A percentile compares a stretch with the other conserved stretches of the same genome.
These are phyloP conservation scores for Saitozyma sp. DNA, from an alignment of 768 basidiomycete species.

Conservation along the genomic window DNA sequence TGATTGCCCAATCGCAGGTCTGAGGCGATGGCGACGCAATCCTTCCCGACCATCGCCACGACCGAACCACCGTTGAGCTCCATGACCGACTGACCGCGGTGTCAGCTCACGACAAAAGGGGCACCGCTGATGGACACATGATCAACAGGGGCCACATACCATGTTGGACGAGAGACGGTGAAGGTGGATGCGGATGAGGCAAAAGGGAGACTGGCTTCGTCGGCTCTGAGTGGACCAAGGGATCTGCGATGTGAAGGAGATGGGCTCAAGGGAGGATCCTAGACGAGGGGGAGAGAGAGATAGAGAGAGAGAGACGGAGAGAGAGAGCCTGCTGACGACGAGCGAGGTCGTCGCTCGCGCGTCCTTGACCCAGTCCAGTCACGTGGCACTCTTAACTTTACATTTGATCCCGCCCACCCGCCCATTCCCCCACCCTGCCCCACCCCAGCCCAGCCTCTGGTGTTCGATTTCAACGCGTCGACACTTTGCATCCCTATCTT, in stretches of 20 bases:
- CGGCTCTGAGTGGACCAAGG: too few species aligned
- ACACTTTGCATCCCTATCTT: too few species aligned
- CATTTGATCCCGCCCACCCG: too few species aligned
- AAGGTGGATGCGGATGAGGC: not conserved
- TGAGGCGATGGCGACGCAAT: conserved; percentile 96
- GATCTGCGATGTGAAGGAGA: too few species aligned
- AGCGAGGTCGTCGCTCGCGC: too few species aligned
- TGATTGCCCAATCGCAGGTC: conserved; percentile 89
- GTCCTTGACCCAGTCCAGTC: too few species aligned
- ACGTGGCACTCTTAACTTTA: too few species aligned
- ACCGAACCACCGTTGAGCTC: conserved; percentile 96
- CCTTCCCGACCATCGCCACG: conserved; percentile 98
- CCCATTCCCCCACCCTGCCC: too few species aligned
- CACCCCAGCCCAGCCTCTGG: too few species aligned
- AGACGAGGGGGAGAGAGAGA: not conserved
- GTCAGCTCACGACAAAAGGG: not conserved
- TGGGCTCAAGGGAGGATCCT: not conserved
- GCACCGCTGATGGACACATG: not conserved
- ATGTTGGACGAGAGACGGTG: conserved; percentile 19
- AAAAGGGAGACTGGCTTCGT: not conserved
- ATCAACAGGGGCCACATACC: conserved; percentile 21
- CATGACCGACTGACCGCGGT: conserved; percentile 72
- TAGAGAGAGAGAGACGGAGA: not conserved
- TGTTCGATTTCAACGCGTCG: too few species aligned
- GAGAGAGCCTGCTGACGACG: too few species aligned